phyloP scores from a whole-genome alignment of 331 rosid species.

The Stylosanthes scabra region DNA sequence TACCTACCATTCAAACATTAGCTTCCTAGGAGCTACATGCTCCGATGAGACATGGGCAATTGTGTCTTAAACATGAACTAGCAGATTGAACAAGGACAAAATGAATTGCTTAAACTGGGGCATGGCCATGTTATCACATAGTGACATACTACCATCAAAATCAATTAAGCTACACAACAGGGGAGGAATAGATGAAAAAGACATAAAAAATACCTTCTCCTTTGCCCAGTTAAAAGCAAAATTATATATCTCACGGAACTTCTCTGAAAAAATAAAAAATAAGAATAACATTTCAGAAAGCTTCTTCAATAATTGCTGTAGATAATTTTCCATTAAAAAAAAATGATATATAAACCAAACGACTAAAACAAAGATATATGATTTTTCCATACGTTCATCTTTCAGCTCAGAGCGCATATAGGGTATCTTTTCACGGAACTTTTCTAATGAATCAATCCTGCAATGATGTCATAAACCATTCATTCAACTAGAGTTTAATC shows the following conservation, averaged over 20 bases:
- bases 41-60: neutral
- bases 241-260: conserved; percentile 94
- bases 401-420: conserved; percentile 92
- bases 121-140: neutral
- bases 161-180: conserved; percentile 19
- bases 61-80: conserved; percentile 14
- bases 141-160: neutral
- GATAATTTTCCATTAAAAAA: conserved; percentile 9
- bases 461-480: conserved; percentile 39
- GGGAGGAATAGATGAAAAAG: conserved; percentile 5
- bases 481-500: conserved; percentile 16
- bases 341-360: conserved; percentile 29
- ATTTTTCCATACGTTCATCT: conserved; percentile 80
- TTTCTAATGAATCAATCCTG: conserved; percentile 96
- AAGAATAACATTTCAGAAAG: conserved; percentile 39
- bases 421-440: conserved; percentile 90
- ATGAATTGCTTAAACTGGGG: conserved; percentile 17
- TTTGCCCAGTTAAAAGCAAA: conserved; percentile 99
- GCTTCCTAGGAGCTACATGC: neutral
- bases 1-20: neutral
- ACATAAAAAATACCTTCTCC: conserved; percentile 74
- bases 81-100: neutral
- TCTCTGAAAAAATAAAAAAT: conserved; percentile 67
- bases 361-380: conserved; percentile 21
- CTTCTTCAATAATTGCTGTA: conserved; percentile 31